Percentiles rank a stretch among this genome's conserved stretches.
phyloP scores from a whole-genome alignment of 176 grass and related monocot genomes.

The Chloris gayana region DNA sequence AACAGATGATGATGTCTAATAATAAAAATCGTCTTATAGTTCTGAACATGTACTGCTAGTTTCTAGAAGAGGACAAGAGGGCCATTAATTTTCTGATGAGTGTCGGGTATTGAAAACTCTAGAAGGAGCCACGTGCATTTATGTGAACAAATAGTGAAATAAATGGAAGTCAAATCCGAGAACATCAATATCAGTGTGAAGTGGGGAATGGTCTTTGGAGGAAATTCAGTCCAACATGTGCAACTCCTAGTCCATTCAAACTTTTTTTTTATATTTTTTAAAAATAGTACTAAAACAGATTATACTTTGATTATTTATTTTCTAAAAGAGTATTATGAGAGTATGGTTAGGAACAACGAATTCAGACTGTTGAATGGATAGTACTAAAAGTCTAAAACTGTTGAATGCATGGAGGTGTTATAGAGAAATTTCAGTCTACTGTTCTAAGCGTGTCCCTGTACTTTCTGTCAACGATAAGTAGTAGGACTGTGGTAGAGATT shows the following conservation, averaged over 20 bases:
- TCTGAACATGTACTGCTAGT: not conserved
- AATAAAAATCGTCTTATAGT: not conserved
- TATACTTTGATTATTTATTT: not conserved
- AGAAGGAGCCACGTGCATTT: not conserved
- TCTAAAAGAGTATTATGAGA: not conserved
- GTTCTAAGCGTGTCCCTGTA: too few species aligned
- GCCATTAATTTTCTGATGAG: not conserved
- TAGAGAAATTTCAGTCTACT: not conserved
- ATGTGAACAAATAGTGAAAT: not conserved
- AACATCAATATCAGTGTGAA: constrained; percentile 27
- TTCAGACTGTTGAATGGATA: too few species aligned
- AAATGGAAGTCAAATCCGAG: not conserved
- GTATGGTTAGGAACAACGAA: not conserved
- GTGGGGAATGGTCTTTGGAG: not conserved
- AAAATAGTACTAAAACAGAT: not conserved
- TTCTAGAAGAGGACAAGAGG: not conserved
- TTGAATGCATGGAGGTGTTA: too few species aligned
- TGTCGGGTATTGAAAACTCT: not conserved
- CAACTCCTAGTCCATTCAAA: not conserved
- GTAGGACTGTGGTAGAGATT: too few species aligned
- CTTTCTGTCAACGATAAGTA: too few species aligned
- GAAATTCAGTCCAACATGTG: not conserved
- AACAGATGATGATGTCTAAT: too few species aligned
- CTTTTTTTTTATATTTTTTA: not conserved
- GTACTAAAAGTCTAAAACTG: too few species aligned